Base-by-base conservation (phyloP, 805 yeast species). In the Saccharomyces paradoxus region DNA sequence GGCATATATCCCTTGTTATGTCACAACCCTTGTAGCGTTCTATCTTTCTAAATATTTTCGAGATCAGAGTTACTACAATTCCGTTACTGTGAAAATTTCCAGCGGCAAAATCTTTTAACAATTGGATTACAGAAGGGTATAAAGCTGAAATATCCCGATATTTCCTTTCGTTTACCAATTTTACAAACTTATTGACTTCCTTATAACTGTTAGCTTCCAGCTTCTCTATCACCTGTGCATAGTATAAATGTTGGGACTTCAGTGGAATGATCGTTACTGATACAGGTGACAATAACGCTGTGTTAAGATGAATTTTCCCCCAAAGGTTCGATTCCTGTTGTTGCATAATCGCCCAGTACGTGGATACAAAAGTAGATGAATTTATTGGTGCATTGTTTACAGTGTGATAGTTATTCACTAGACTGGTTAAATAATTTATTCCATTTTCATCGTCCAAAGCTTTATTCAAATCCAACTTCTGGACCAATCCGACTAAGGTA, bases 61-160 rank as follows among this genome's bases (percentile, higher is more conserved):
- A 65, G 17, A 83, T 69, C 24, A 80, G 65, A 0, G 88, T 77
- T 52, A 79, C 82, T 6, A 78, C 66, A 2, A 71, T 73, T 22
- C 77, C 75, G 62, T 80, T 77, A 17, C 71, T 63, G 31, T 78
- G 62, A 22, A 65, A 56, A 49, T 83, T 81, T 0, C 83, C 85
- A 6, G 81, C 79, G 2, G 81, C 75, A 63, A 80, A 85, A 46
- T 80, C 79, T 56, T 77, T 78, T 53, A 86, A 63, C 49, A 84
- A 58, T 22, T 70, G 71, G 13, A 83, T 62, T 3, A 80, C 67
- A 1, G 74, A 73, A 0, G 73, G 65, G 55, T 70, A 74, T 8
- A 56, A 27, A 0, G 46, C 31, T 0, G 37, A 41, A 1, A 62
- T 44, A 2, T 48, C 31, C 2, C 30, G 30, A 28, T 58, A 52